A percentile compares a stretch with the other conserved stretches of the same genome.
These are phyloP conservation scores for Limonium bicolor DNA, from an alignment of 148 eudicot species.

Conservation along the genomic window DNA sequence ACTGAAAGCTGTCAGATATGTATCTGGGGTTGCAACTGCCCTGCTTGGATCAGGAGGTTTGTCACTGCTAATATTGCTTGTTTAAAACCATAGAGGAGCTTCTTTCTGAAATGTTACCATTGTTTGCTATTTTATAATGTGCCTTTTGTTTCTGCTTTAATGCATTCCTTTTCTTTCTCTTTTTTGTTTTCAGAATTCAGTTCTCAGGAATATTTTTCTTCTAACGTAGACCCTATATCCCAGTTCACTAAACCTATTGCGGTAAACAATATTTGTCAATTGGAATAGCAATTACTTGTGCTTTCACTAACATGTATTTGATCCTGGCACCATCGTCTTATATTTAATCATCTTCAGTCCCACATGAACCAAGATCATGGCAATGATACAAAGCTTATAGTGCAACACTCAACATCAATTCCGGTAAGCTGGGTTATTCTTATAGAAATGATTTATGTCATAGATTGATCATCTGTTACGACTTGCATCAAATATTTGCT, in stretches of 20 bases:
- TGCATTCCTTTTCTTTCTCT: neutral
- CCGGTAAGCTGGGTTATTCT: too few species aligned
- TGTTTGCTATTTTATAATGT: too few species aligned
- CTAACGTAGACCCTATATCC: conserved; percentile 73
- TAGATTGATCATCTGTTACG: too few species aligned
- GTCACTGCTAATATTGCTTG: conserved; percentile 6
- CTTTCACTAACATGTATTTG: neutral
- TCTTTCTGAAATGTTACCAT: too few species aligned
- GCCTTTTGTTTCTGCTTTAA: too few species aligned
- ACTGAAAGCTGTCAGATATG: conserved; percentile 75
- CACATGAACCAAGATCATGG: conserved; percentile 94
- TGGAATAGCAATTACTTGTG: neutral
- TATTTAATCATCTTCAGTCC: conserved; percentile 30
- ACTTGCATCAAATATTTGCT: too few species aligned
- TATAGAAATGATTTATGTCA: too few species aligned
- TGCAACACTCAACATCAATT: conserved; percentile 65
- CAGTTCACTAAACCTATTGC: conserved; percentile 82
- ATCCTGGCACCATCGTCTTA: neutral
- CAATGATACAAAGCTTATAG: conserved; percentile 84
- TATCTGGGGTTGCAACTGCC: conserved; percentile 94
- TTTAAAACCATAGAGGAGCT: too few species aligned
- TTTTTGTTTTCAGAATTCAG: conserved; percentile 47
- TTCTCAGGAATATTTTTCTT: conserved; percentile 51
- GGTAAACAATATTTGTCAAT: conserved; percentile 23
- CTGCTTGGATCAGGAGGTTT: conserved; percentile 95